Conservation (phyloP, 805 yeast genomes). For the Metschnikowia gelsemii region DNA sequence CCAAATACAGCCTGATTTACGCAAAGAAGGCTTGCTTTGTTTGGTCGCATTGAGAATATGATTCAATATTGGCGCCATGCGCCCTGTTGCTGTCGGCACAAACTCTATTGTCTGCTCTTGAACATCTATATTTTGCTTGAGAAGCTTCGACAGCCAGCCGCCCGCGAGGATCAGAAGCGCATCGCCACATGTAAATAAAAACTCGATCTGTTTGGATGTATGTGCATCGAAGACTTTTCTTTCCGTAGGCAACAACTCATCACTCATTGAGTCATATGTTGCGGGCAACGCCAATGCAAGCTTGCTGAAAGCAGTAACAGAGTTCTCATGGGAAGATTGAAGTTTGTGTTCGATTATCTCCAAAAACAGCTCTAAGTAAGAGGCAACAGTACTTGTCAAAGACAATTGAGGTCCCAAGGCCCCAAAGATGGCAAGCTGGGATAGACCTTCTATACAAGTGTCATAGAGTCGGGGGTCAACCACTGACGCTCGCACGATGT, state of each 20-base stretch:
- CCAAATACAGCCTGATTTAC: conserved; percentile 85
- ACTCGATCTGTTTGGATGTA: conserved; percentile 70
- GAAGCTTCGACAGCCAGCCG: conserved; percentile 69
- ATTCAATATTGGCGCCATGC: conserved; percentile 41
- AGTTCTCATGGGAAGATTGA: conserved; percentile 57
- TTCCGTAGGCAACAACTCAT: conserved; percentile 37
- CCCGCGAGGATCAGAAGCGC: conserved; percentile 68
- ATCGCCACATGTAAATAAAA: conserved; percentile 78
- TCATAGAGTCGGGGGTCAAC: conserved; percentile 25
- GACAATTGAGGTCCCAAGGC: conserved; percentile 38
- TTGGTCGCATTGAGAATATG: conserved; percentile 52
- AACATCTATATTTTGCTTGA: conserved; percentile 56
- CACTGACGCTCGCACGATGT: conserved; percentile 17
- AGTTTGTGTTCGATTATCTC: conserved; percentile 38
- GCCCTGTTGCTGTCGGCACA: conserved; percentile 21
- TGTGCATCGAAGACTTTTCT: conserved; percentile 55
- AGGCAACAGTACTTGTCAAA: conserved; percentile 10
- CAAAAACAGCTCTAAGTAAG: conserved; percentile 22
- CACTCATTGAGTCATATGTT: conserved; percentile 13
- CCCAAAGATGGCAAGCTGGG: conserved; percentile 49
- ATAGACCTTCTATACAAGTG: conserved; percentile 37
- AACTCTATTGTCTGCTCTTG: conserved; percentile 30
- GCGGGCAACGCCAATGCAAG: conserved; percentile 43
- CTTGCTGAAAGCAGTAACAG: conserved; percentile 56
- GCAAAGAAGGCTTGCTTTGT: conserved; percentile 67